A percentile compares a stretch with the other conserved stretches of the same genome.
Conservation (phyloP, 2,329 filamentous ascomycete species). For the Clonostachys byssicola region DNA sequence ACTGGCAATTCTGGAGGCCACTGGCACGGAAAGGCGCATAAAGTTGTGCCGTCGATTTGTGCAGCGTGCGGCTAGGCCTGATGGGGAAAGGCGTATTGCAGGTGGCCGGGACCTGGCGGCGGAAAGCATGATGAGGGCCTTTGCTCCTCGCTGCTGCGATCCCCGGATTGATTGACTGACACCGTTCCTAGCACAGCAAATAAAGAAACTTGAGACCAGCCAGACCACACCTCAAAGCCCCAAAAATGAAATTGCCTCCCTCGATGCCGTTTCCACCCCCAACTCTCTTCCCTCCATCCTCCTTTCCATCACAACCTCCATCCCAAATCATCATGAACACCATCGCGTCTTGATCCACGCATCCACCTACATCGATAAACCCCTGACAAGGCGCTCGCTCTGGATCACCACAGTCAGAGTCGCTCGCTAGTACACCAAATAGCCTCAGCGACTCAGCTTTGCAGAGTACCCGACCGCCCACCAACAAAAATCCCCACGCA, state of each 20-base stretch:
- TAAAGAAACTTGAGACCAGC: not conserved
- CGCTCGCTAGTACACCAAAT: not conserved
- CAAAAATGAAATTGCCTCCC: not conserved
- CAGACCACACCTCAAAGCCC: not conserved
- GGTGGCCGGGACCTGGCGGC: not conserved
- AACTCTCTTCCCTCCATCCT: not conserved
- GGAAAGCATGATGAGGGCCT: not conserved
- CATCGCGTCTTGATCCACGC: not conserved
- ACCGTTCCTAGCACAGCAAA: constrained; percentile 1
- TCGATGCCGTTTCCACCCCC: not conserved
- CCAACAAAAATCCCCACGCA: not conserved
- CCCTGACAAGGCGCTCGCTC: not conserved
- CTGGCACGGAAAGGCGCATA: too few species aligned
- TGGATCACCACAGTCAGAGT: not conserved
- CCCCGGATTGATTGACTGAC: not conserved
- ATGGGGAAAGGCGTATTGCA: too few species aligned
- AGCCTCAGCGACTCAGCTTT: not conserved
- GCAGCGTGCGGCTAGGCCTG: too few species aligned
- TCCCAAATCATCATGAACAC: not conserved
- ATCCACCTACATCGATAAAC: not conserved
- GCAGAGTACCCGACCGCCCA: too few species aligned
- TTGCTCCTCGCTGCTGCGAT: constrained; percentile 1
- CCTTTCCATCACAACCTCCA: not conserved
- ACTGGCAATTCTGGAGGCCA: too few species aligned
- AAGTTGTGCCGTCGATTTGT: too few species aligned